Evolutionary conservation across 495 filamentous ascomycete genomes (phyloP), one percentile per base, ranked within the genome.

Genomic region (Parmelia sp.): DNA sequence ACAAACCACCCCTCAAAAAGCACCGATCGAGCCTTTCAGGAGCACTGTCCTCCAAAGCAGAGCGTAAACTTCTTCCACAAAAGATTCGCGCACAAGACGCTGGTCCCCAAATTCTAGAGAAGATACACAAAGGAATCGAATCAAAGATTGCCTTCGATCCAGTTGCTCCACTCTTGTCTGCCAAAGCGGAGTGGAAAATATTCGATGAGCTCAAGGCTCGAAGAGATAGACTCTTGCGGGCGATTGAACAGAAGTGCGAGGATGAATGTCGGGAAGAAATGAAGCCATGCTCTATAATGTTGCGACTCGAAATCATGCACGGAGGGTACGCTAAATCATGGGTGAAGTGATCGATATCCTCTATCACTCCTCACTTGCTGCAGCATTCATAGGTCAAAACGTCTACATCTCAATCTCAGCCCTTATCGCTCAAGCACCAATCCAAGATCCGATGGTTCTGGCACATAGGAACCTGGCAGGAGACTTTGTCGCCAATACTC

Each of bases 121-220:
- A 15, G 27, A 33, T 33, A 10, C 51, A 33, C 15, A 88, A 2
- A 55, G 51, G 3, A 7, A 33, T 33, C 15, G 51, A 55, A 21
- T 33, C 51, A 6, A 55, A 55, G 21, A 10, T 9, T 4, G 14
- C 51, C 17, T 9, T 55, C 17, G 51, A 55, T 21, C 51, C 29
- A 4, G 29, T 55, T 17, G 51, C 21, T 55, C 51, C 51, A 21
- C 29, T 55, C 15, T 55, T 55, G 14, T 55, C 51, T 55, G 51
- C 51, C 51, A 55, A 55, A 55, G 51, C 51, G 15, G 51, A 55
- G 51, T 55, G 31, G 51, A 55, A 11, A 29, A 55, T 55, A 21
- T 5, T 55, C 7, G 51, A 35, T 33, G 51, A 55, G 15, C 51
- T 55, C 29, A 55, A 33, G 6, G 51, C 51, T 33, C 51, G 51